Conservation (phyloP, 768 basidiomycete genomes). For the Auricularia auricula-judae region DNA sequence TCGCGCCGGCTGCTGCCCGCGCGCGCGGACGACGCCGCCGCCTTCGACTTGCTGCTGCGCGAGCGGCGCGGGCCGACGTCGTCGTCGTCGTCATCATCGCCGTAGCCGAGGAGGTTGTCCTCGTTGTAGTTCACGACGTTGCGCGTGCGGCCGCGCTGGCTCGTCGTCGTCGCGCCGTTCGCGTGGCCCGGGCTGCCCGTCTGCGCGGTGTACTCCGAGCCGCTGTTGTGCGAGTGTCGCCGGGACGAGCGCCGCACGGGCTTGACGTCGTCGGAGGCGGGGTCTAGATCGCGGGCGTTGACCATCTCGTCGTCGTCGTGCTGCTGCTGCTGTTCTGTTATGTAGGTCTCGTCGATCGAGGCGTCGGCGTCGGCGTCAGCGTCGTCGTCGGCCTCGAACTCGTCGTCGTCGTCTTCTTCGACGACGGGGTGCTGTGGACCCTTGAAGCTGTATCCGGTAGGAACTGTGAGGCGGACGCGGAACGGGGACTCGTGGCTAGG, state of each 20-base stretch:
- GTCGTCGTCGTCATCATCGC: constrained; percentile 40
- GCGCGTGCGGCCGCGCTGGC: constrained; percentile 16
- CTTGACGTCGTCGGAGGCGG: constrained; percentile 27
- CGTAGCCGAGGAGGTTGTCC: constrained; percentile 11
- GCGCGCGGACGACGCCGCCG: constrained; percentile 21
- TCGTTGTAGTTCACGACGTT: constrained; percentile 9
- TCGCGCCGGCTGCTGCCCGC: not conserved
- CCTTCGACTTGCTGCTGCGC: not conserved
- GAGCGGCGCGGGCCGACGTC: constrained; percentile 26
- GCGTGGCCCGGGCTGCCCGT: constrained; percentile 15
- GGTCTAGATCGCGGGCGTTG: constrained; percentile 24
- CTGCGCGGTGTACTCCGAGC: constrained; percentile 14
- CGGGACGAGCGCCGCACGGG: constrained; percentile 6
- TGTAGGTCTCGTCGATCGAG: not conserved
- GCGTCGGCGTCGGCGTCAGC: constrained; percentile 7
- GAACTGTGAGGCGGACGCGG: not conserved
- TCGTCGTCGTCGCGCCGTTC: constrained; percentile 13
- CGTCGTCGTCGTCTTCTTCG: constrained; percentile 2
- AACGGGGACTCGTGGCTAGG: not conserved
- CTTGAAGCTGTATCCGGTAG: not conserved
- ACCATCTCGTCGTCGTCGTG: constrained; percentile 19
- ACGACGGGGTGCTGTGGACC: not conserved
- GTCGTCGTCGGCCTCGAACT: not conserved
- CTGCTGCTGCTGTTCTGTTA: not conserved
- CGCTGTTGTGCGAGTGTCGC: constrained; percentile 12